Evolutionary conservation across 2,329 filamentous ascomycete genomes (phyloP).

Genomic region (Colletotrichum plurivorum): DNA sequence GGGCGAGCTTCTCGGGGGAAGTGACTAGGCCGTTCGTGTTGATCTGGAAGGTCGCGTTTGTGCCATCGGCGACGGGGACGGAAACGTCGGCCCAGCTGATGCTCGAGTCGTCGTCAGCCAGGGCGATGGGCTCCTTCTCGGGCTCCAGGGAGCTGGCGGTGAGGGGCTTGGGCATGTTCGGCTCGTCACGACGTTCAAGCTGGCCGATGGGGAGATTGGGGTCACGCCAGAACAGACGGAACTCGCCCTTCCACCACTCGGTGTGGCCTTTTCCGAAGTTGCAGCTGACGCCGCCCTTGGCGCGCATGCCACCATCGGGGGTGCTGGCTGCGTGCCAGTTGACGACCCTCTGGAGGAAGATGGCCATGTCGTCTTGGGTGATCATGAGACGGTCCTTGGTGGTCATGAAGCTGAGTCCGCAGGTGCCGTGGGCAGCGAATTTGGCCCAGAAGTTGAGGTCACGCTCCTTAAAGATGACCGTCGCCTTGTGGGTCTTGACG

Average conservation of each 20-base stretch:
- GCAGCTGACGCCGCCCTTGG: slow-evolving; percentile 27
- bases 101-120: background rate
- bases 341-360: slow-evolving; percentile 20
- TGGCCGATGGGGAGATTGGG: background rate
- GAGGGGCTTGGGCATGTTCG: background rate
- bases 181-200: background rate
- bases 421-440: slow-evolving; percentile 30
- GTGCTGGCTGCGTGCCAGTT: slow-evolving; percentile 2
- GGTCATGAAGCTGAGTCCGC: slow-evolving; percentile 27
- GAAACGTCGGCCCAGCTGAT: slow-evolving; percentile 13
- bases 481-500: slow-evolving; percentile 22
- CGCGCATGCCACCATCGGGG: background rate
- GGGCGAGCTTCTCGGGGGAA: background rate
- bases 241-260: slow-evolving; percentile 11
- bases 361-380: slow-evolving; percentile 25
- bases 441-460: slow-evolving; percentile 21
- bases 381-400: slow-evolving; percentile 9
- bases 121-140: background rate
- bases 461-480: slow-evolving; percentile 25
- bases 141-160: background rate
- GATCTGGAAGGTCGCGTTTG: slow-evolving; percentile 24
- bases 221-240: slow-evolving; percentile 32
- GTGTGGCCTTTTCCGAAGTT: background rate
- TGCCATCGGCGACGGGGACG: slow-evolving; percentile 1
- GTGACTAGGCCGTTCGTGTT: slow-evolving; percentile 3